Evolutionary conservation across 2,329 filamentous ascomycete genomes (phyloP).

Genomic region (Nemania serpens): DNA sequence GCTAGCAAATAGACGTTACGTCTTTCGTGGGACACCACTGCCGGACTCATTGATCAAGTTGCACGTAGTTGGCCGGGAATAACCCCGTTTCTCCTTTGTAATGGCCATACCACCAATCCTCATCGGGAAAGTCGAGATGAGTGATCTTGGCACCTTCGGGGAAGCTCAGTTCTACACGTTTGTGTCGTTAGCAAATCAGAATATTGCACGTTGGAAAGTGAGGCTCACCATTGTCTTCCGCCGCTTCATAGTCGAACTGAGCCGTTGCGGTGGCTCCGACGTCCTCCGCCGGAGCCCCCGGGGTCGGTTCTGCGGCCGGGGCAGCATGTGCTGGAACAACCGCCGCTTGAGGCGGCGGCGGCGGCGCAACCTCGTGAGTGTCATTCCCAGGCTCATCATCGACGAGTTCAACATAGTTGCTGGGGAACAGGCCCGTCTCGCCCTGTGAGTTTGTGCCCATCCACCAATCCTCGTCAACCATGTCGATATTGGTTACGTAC

Average conservation of each 20-base stretch:
- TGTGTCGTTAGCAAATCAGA: slow-evolving; percentile 48
- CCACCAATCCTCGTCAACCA: slow-evolving; percentile 99
- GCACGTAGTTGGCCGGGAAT: slow-evolving; percentile 78
- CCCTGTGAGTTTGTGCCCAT: slow-evolving; percentile 86
- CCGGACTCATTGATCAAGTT: slow-evolving; percentile 42
- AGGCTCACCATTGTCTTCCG: slow-evolving; percentile 80
- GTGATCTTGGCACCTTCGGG: slow-evolving; percentile 85
- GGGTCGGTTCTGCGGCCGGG: slow-evolving; percentile 40
- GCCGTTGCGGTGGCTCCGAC: slow-evolving; percentile 75
- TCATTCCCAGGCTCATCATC: slow-evolving; percentile 55
- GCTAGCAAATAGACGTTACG: slow-evolving; percentile 16
- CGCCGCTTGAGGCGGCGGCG: slow-evolving; percentile 46
- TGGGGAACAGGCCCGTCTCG: slow-evolving; percentile 90
- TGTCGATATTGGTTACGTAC: slow-evolving; percentile 87
- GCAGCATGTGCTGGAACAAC: slow-evolving; percentile 44
- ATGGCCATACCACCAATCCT: slow-evolving; percentile 97
- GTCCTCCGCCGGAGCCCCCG: slow-evolving; percentile 42
- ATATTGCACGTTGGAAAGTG: neutral
- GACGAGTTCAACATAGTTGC: slow-evolving; percentile 92
- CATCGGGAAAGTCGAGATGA: slow-evolving; percentile 90
- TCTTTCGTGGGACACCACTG: neutral
- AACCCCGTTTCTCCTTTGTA: slow-evolving; percentile 80
- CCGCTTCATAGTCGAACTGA: slow-evolving; percentile 94
- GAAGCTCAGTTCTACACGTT: slow-evolving; percentile 70
- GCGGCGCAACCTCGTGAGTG: slow-evolving; percentile 41